Conservation (phyloP, 768 basidiomycete genomes). For the Tulasnella sp. region DNA sequence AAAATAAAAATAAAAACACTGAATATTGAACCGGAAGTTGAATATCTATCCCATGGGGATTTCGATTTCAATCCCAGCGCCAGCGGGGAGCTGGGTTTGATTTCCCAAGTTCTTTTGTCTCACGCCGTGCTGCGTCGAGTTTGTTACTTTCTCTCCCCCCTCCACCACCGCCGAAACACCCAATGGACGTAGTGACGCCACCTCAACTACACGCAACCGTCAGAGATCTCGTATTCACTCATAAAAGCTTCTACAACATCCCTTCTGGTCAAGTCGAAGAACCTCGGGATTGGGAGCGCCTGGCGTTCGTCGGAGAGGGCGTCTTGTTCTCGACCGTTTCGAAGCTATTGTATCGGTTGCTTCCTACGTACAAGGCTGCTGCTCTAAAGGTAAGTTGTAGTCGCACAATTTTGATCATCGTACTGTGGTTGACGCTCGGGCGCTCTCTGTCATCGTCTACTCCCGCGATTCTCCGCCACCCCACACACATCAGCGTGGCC, state of each 20-base stretch:
- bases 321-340: constrained; percentile 4
- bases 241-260: constrained; percentile 2
- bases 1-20: no score
- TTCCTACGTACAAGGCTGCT: neutral
- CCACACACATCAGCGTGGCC: neutral
- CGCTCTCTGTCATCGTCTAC: neutral
- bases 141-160: no score
- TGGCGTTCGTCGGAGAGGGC: constrained; percentile 14
- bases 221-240: constrained; percentile 9
- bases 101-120: no score
- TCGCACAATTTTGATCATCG: neutral
- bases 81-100: no score
- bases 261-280: neutral
- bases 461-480: neutral
- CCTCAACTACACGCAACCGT: neutral
- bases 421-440: neutral
- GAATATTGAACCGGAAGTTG: no score
- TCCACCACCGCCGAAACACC: no score
- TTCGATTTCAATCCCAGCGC: no score
- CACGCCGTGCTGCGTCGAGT: no score
- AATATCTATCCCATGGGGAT: no score
- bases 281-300: constrained; percentile 8
- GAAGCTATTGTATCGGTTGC: neutral
- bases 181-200: no score
- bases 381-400: neutral